Evolutionary conservation across 2,329 filamentous ascomycete genomes (phyloP).

Genomic region (Aspergillus piperis): DNA sequence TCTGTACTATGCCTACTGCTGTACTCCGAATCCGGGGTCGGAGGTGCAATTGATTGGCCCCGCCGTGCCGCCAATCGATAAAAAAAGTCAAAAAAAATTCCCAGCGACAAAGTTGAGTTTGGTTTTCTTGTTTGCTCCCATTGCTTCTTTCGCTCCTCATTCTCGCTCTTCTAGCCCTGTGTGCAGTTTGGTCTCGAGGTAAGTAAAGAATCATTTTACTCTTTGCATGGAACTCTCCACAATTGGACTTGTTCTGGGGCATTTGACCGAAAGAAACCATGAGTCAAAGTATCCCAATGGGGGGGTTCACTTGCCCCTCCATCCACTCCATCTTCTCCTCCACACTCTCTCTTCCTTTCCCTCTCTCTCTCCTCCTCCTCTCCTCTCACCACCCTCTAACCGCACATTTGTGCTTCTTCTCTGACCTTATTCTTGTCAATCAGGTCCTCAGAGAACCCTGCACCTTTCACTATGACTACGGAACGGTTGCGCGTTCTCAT

Average conservation of each 20-base stretch:
- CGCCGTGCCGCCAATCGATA: slow-evolving; percentile 17
- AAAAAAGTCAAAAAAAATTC: slow-evolving; percentile 11
- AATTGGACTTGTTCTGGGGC: neutral
- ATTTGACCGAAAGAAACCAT: neutral
- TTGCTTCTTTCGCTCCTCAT: neutral
- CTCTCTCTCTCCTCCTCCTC: neutral
- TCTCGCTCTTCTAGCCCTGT: neutral
- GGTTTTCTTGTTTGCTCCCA: neutral
- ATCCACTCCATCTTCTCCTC: neutral
- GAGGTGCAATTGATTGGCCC: slow-evolving; percentile 11
- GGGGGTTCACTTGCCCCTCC: neutral
- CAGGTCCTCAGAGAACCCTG: slow-evolving; percentile 12
- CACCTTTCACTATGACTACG: slow-evolving; percentile 37
- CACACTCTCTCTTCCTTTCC: neutral
- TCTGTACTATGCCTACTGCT: neutral
- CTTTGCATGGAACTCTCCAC: neutral
- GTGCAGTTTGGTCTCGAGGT: neutral
- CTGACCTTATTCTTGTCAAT: neutral
- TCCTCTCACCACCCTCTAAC: neutral
- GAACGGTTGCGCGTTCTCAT: slow-evolving; percentile 71
- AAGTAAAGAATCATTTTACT: neutral
- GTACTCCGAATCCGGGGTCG: slow-evolving; percentile 23
- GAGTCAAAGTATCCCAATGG: neutral
- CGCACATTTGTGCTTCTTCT: neutral
- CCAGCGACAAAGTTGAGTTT: slow-evolving; percentile 2